Conservation (phyloP, 1,284 basidiomycete species). For the Sutorius eximius region DNA sequence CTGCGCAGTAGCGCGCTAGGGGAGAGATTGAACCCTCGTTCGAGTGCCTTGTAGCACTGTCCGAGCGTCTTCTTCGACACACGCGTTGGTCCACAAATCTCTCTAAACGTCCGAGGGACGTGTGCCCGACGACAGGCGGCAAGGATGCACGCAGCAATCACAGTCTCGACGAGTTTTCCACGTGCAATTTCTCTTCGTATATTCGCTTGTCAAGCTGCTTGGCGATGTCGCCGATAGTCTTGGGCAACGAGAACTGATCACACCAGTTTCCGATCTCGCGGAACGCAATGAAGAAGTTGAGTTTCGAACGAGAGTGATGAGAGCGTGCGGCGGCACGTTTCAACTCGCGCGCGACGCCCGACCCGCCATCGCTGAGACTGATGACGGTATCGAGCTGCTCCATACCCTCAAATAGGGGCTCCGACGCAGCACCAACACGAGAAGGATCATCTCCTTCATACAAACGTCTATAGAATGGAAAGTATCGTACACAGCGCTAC, state of each 20-base stretch:
- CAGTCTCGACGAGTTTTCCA: conserved; percentile 89
- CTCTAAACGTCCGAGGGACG: conserved; percentile 92
- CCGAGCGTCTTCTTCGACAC: conserved; percentile 96
- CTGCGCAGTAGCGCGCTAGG: conserved; percentile 66
- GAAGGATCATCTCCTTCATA: conserved; percentile 99
- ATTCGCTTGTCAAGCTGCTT: conserved; percentile 97
- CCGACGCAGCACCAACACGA: conserved; percentile 96
- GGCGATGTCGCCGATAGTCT: conserved; percentile 92
- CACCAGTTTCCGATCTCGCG: conserved; percentile 92
- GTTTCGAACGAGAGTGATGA: conserved; percentile 75
- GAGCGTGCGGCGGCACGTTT: conserved; percentile 87
- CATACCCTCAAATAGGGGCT: conserved; percentile 91
- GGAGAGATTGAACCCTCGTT: conserved; percentile 87
- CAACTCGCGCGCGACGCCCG: conserved; percentile 88
- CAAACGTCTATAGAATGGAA: conserved; percentile 78
- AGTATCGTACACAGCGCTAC: conserved; percentile 26
- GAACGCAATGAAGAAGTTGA: conserved; percentile 85
- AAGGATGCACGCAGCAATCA: conserved; percentile 97
- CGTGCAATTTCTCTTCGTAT: conserved; percentile 93
- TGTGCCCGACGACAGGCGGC: conserved; percentile 95
- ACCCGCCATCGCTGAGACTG: conserved; percentile 91
- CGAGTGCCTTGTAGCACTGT: conserved; percentile 91
- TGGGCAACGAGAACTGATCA: conserved; percentile 92
- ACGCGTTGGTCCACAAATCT: conserved; percentile 91
- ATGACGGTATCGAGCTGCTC: conserved; percentile 95